A percentile compares a stretch with the other conserved stretches of the same genome.
Conservation (phyloP, 768 basidiomycete species). For the Suillus subalutaceus region DNA sequence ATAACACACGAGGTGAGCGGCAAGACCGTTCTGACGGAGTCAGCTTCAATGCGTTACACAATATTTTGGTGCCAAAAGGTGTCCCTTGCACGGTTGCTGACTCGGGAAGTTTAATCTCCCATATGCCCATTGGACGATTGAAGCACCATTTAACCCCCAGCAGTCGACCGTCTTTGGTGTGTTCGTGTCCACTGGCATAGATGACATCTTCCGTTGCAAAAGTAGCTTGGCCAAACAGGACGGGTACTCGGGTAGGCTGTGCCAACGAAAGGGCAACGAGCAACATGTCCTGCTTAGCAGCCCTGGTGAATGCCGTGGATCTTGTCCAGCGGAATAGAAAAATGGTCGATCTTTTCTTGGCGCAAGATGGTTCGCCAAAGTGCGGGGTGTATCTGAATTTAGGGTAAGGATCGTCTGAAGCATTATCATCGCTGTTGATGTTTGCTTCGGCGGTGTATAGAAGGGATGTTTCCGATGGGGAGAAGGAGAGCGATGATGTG, state of each 20-base stretch:
- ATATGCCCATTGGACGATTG: slow-evolving; percentile 62
- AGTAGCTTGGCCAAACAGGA: slow-evolving; percentile 57
- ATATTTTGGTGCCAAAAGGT: slow-evolving; percentile 15
- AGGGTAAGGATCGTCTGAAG: slow-evolving; percentile 30
- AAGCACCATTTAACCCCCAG: slow-evolving; percentile 62
- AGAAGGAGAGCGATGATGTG: slow-evolving; percentile 55
- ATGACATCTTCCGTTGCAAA: slow-evolving; percentile 49
- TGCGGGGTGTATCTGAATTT: slow-evolving; percentile 60
- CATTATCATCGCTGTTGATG: slow-evolving; percentile 17
- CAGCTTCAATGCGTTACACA: slow-evolving; percentile 38
- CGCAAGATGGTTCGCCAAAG: slow-evolving; percentile 64
- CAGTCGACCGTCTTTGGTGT: slow-evolving; percentile 55
- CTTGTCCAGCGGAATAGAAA: slow-evolving; percentile 55
- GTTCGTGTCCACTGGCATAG: slow-evolving; percentile 65
- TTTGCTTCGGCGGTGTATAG: slow-evolving; percentile 67
- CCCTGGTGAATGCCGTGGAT: slow-evolving; percentile 16
- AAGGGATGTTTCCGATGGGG: slow-evolving; percentile 51
- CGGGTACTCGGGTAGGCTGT: slow-evolving; percentile 17
- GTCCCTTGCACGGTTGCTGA: slow-evolving; percentile 13
- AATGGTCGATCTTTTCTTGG: slow-evolving; percentile 52
- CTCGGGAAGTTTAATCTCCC: slow-evolving; percentile 44
- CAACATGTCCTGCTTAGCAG: slow-evolving; percentile 13
- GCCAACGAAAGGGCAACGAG: slow-evolving; percentile 18
- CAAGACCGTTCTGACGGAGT: slow-evolving; percentile 49
- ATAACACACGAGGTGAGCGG: slow-evolving; percentile 60